Evolutionary conservation across 225 moss, liverwort and hornwort species (phyloP).

Genomic region (Physcomitrium patens): DNA sequence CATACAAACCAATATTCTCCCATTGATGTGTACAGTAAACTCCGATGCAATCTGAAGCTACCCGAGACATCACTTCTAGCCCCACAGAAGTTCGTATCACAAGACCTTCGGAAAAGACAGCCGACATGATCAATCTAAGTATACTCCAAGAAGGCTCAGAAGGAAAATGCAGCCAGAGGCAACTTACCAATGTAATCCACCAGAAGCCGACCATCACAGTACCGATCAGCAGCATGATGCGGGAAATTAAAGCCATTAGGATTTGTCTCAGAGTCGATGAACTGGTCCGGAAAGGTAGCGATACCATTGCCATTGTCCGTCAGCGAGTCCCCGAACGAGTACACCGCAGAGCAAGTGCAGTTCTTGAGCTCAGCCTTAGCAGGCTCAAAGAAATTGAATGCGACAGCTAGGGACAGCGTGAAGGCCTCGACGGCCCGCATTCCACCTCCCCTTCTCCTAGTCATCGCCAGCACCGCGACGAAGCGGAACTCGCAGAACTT

Average conservation of each 20-base stretch:
- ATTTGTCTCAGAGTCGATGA: conserved; percentile 27
- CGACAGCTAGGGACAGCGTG: conserved; percentile 9
- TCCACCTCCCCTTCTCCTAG: no score
- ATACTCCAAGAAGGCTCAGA: not conserved
- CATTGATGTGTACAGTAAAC: not conserved
- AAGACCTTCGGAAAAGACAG: conserved; percentile 8
- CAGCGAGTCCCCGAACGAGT: conserved; percentile 44
- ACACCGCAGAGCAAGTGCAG: conserved; percentile 28
- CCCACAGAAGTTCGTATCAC: no score
- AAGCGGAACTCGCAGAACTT: no score
- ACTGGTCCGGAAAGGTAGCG: conserved; percentile 34
- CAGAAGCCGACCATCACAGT: conserved; percentile 25
- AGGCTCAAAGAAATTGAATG: not conserved
- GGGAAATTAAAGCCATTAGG: conserved; percentile 26
- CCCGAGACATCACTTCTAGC: no score
- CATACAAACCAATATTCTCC: not conserved
- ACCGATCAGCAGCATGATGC: conserved; percentile 27
- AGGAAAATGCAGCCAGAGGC: no score
- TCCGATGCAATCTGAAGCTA: no score
- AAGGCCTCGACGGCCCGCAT: no score
- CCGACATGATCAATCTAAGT: not conserved
- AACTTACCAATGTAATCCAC: conserved; percentile 41
- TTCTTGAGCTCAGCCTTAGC: conserved; percentile 15
- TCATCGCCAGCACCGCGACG: no score
- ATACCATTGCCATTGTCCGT: conserved; percentile 42